These are phyloP conservation scores for Houttuynia cordata DNA, from an alignment of 164 flowering plant species.

Conservation along the genomic window DNA sequence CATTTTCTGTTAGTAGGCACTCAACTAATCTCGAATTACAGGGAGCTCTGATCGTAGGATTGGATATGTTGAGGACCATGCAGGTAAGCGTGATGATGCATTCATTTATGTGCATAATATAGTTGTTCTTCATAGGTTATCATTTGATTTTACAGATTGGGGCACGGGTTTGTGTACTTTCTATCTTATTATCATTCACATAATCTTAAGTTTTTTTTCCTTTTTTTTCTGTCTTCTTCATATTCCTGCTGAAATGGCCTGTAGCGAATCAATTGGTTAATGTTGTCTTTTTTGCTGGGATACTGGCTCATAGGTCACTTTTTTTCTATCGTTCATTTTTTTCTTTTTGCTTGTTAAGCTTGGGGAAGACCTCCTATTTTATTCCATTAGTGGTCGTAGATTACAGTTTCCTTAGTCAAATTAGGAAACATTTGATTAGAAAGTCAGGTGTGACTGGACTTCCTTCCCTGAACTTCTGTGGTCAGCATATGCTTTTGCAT, in stretches of 20 bases:
- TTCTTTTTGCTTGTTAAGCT: no score
- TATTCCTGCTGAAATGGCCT: background rate
- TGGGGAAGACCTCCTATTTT: no score
- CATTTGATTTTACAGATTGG: background rate
- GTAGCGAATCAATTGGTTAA: background rate
- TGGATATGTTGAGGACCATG: constrained; percentile 46
- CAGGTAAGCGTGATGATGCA: constrained; percentile 33
- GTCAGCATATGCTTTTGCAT: no score
- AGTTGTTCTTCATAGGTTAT: background rate
- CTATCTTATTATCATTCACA: background rate
- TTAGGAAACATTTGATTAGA: no score
- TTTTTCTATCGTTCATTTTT: no score
- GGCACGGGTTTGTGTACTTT: background rate
- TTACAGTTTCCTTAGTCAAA: no score
- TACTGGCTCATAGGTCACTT: no score
- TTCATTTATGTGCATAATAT: background rate
- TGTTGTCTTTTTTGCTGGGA: background rate
- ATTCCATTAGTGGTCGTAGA: no score
- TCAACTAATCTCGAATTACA: constrained; percentile 13
- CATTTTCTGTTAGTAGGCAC: background rate
- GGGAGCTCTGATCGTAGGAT: constrained; percentile 72
- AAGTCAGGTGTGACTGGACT: no score
- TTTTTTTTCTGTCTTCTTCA: background rate
- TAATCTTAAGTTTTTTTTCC: background rate
- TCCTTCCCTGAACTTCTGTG: no score